Percentiles rank a stretch among this genome's conserved stretches.
Evolutionary conservation across 78 protist species (phyloP).

Genomic region (Dictyostelium capitatum): DNA sequence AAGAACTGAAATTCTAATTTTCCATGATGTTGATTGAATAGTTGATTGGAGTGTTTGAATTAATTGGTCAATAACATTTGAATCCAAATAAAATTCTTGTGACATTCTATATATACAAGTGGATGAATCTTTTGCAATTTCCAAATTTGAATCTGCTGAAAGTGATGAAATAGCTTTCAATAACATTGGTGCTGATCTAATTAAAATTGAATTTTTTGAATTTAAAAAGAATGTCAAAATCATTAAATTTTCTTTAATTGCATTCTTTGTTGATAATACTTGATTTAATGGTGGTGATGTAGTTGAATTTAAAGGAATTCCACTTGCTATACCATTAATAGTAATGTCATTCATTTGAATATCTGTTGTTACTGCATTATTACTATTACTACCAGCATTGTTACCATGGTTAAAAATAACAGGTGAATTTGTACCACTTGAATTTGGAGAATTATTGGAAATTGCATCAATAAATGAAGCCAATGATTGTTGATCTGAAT

Average conservation of each 20-base stretch:
- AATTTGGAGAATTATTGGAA: not conserved
- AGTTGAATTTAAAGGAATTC: not conserved
- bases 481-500: not conserved
- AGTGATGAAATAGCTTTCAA: not conserved
- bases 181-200: constrained; percentile 9
- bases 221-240: not conserved
- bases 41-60: not conserved
- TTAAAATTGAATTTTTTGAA: not conserved
- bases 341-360: too few species aligned
- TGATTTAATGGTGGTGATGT: not conserved
- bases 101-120: constrained; percentile 37
- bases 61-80: not conserved
- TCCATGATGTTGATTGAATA: constrained; percentile 26
- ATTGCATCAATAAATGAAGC: not conserved
- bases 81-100: constrained; percentile 25
- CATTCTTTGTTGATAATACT: not conserved
- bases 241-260: constrained; percentile 35
- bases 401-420: not conserved
- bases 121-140: not conserved
- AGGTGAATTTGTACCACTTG: constrained; percentile 12
- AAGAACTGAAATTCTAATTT: constrained; percentile 27
- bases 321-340: not conserved
- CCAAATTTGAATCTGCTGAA: constrained; percentile 33
- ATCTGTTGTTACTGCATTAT: not conserved
- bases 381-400: not conserved